These are phyloP conservation scores for Cupressus sempervirens DNA, from an alignment of 75 land plant genomes.

Conservation along the genomic window DNA sequence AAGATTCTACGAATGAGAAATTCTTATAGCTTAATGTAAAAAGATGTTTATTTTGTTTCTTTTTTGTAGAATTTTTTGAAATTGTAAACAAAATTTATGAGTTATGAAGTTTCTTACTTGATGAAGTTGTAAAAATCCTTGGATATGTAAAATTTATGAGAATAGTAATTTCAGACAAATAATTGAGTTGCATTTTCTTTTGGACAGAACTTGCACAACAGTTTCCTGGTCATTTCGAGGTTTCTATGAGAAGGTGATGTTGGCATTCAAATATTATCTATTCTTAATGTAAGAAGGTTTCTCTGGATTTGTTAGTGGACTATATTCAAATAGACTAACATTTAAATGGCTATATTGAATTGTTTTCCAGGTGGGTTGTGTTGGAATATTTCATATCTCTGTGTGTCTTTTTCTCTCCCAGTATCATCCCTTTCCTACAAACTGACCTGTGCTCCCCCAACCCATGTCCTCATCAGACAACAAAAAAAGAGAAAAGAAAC, in stretches of 20 bases:
- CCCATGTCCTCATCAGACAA: too few relatives aligned
- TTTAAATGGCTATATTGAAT: neutral
- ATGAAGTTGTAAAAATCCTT: neutral
- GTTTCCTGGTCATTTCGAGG: slow-evolving; percentile 92
- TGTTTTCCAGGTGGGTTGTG: neutral
- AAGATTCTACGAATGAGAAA: neutral
- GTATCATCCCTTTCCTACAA: neutral
- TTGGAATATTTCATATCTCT: neutral
- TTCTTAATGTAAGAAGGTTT: neutral
- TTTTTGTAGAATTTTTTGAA: neutral
- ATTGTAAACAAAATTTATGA: neutral
- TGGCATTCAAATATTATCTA: neutral
- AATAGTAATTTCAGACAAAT: neutral
- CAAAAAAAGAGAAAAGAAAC: too few relatives aligned
- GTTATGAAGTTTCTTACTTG: slow-evolving; percentile 1
- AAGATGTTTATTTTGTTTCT: neutral
- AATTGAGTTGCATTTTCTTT: slow-evolving; percentile 8
- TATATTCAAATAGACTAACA: neutral
- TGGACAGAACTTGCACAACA: slow-evolving; percentile 89
- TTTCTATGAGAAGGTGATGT: slow-evolving; percentile 86
- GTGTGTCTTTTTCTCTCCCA: neutral
- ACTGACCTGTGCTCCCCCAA: too few relatives aligned
- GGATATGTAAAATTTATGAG: neutral
- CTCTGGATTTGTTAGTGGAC: neutral
- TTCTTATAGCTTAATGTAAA: neutral